Evolutionary conservation across 2,329 filamentous ascomycete species (phyloP), one percentile per base, ranked within the genome.

Genomic region (Monilinia fructigena): DNA sequence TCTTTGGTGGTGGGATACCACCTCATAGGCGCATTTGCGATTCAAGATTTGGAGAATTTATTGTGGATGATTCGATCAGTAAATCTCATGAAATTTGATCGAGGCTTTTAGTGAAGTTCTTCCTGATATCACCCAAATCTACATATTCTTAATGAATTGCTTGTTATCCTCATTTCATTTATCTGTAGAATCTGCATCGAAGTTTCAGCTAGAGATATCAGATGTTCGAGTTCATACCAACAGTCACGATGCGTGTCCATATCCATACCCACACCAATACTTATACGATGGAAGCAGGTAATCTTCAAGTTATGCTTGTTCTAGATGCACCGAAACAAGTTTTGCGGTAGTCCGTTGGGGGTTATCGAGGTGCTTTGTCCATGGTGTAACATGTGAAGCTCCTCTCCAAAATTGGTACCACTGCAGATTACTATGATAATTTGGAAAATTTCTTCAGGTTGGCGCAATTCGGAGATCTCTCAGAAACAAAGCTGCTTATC

Each of bases 311-410:
- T 45, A 45, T 58, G 14, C 38, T 20, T 45, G 23, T 45, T 28
- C 38, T 58, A 45, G 38, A 45, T n/a, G 16, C 40, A 31, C n/a
- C 23, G 23, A 28, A 45, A 14, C 10, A 20, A 31, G 5, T n/a
- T 58, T 58, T 58, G 16, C 26, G 23, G 16, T 28, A 40, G 55
- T 31, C 55, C 40, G 23, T 45, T 58, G 55, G 40, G 14, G 40
- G 28, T 28, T 35, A 35, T 35, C 31, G 31, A 35, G 7, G 31
- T 35, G 23, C 26, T 26, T 14, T 45, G 2, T 8, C 5, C 16
- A 16, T 20, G 5, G 2, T 56, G 54, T 56, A 42, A 26, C 35
- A 56, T 42, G 35, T 56, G 54, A 56, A 42, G 7, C 40, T 56
- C 54, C 54, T 56, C n/a, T n/a, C 35, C n/a, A 26, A 23, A 26